Evolutionary conservation across 106 monocot genomes (phyloP), one percentile per base, ranked within the genome.

Genomic region (Agapanthus africanus): DNA sequence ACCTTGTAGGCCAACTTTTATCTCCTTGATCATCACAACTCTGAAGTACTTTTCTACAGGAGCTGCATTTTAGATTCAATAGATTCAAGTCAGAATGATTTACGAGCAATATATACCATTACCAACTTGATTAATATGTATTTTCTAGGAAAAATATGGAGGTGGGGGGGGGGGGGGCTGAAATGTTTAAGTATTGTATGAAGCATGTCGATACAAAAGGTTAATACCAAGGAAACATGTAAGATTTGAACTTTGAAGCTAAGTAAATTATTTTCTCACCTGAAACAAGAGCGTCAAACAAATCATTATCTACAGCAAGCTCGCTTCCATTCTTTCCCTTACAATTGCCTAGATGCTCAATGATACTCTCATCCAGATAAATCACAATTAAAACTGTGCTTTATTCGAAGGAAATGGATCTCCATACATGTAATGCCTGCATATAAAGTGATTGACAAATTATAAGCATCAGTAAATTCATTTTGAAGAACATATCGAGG

Each of bases 381-480:
- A 94, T 74, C 2, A 90, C 93, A 51, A 94, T 87, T 14, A n/a
- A 90, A 87, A 4, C 82, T 87, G 70, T 78, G 86, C 54, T 94
- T 94, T 57, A 94, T 90, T 56, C 90, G 93, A 35, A 94, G 90
- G 72, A 90, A 94, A 44, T 94, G 93, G 67, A 94, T 87, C 70
- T 94, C 93, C 18, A 94, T 78, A 65, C 84, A 87, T 1, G 90
- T 94, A 46, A 94, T 72, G 56, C 93, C 93, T 90, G 82, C 59
- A 39, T 13, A 28, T 13, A 3, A 44, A 1, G 52, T 23, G 37
- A 33, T 6, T 11, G 36, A 34, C 11, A 21, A 67, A 30, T 23
- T 40, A 4, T 13, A 40, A 11, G 15, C n/a, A n/a, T n/a, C n/a
- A n/a, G n/a, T n/a, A n/a, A n/a, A n/a, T n/a, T n/a, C n/a, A n/a